Evolutionary conservation across 2,329 filamentous ascomycete species (phyloP).

Genomic region (Penicillium verrucosum): DNA sequence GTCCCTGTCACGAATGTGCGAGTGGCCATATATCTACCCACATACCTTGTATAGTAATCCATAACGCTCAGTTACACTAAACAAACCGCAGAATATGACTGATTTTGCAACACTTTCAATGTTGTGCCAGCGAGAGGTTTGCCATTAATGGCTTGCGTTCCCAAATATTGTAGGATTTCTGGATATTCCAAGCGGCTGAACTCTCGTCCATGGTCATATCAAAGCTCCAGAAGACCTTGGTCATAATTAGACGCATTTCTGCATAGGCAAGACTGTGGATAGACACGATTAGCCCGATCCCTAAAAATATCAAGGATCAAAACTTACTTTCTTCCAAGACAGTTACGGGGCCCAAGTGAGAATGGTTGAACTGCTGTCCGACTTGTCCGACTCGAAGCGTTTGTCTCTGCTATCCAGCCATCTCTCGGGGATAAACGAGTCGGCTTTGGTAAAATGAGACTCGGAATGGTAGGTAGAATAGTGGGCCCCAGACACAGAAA

Average conservation of each 20-base stretch:
- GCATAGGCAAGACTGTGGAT: constrained; percentile 31
- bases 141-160: constrained; percentile 23
- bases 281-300: not conserved
- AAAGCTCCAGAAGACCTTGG: constrained; percentile 18
- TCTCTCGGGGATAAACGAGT: constrained; percentile 29
- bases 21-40: not conserved
- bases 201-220: constrained; percentile 13
- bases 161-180: constrained; percentile 23
- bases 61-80: not conserved
- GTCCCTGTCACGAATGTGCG: not conserved
- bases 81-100: not conserved
- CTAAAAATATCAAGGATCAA: constrained; percentile 9
- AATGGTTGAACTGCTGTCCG: constrained; percentile 20
- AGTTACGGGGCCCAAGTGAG: constrained; percentile 28
- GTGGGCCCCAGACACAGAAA: constrained; percentile 12
- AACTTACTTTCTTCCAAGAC: constrained; percentile 28
- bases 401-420: constrained; percentile 24
- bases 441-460: constrained; percentile 25
- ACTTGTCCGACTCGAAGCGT: constrained; percentile 17
- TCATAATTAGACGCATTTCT: constrained; percentile 29
- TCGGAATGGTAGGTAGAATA: constrained; percentile 14
- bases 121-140: constrained; percentile 8
- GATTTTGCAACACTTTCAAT: not conserved
- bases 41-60: not conserved
- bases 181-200: constrained; percentile 18